These are phyloP conservation scores for Penicillium pancosmium DNA, from an alignment of 495 filamentous ascomycete species.

Conservation along the genomic window DNA sequence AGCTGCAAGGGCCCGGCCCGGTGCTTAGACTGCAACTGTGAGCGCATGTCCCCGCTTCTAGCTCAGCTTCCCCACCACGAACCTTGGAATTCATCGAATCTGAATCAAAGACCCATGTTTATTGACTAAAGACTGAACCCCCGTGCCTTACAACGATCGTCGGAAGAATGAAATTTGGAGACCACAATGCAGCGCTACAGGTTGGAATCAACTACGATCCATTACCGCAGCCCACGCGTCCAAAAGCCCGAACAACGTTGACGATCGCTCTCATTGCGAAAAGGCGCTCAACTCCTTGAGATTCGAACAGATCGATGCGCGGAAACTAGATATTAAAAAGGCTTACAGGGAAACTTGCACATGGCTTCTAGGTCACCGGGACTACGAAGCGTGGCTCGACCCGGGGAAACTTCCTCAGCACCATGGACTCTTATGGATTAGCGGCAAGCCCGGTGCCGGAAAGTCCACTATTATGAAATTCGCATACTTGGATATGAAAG, in stretches of 20 bases:
- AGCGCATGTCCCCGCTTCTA: no score
- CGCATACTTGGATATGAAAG: constrained; percentile 28
- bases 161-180: background rate
- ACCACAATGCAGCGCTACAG: background rate
- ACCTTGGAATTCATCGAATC: no score
- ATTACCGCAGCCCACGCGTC: background rate
- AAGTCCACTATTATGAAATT: constrained; percentile 60
- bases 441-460: constrained; percentile 57
- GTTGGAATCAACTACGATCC: background rate
- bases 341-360: constrained; percentile 39
- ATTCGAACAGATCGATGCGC: constrained; percentile 36
- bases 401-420: constrained; percentile 34
- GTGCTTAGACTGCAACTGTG: no score
- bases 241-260: background rate
- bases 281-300: constrained; percentile 15
- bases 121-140: no score
- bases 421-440: constrained; percentile 59
- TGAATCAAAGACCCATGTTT: no score
- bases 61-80: no score
- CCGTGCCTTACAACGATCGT: no score
- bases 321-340: constrained; percentile 25
- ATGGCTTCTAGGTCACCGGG: constrained; percentile 47
- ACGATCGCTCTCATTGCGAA: background rate
- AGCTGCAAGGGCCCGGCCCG: no score
- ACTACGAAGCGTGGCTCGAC: constrained; percentile 54